These are phyloP conservation scores for Isatis tinctoria DNA, from an alignment of 345 rosid genomes.

Conservation along the genomic window DNA sequence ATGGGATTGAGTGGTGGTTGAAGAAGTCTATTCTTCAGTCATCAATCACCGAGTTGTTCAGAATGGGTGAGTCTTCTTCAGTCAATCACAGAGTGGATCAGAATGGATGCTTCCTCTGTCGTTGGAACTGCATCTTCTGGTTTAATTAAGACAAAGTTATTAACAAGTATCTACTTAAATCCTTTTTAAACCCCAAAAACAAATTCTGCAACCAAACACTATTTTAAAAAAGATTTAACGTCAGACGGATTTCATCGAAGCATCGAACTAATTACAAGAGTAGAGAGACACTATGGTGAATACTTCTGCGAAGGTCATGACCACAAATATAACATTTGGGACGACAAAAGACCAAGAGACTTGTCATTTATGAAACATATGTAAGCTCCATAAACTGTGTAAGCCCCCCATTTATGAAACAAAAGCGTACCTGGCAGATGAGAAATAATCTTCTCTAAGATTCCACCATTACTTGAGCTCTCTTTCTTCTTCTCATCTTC, in stretches of 20 bases:
- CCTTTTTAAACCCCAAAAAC: background rate
- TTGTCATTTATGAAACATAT: too few relatives aligned
- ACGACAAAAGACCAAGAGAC: background rate
- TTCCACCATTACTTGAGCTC: constrained; percentile 32
- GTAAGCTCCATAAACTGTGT: background rate
- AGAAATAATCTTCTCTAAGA: constrained; percentile 52
- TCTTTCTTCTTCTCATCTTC: constrained; percentile 12
- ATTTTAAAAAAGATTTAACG: background rate
- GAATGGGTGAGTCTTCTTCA: background rate
- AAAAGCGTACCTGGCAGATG: constrained; percentile 51
- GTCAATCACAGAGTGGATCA: constrained; percentile 57
- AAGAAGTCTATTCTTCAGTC: background rate
- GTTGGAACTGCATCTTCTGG: constrained; percentile 63
- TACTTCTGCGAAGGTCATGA: background rate
- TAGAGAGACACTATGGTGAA: background rate
- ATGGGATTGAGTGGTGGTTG: background rate
- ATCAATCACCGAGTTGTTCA: too few relatives aligned
- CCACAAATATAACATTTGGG: background rate
- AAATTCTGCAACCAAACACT: background rate
- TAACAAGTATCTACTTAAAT: background rate
- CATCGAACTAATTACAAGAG: background rate
- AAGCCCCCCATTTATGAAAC: background rate
- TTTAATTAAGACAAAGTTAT: background rate
- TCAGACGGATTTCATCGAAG: background rate
- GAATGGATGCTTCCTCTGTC: constrained; percentile 59